Base-by-base conservation (phyloP, 164 flowering plant species). In the Tetracentron sinense region DNA sequence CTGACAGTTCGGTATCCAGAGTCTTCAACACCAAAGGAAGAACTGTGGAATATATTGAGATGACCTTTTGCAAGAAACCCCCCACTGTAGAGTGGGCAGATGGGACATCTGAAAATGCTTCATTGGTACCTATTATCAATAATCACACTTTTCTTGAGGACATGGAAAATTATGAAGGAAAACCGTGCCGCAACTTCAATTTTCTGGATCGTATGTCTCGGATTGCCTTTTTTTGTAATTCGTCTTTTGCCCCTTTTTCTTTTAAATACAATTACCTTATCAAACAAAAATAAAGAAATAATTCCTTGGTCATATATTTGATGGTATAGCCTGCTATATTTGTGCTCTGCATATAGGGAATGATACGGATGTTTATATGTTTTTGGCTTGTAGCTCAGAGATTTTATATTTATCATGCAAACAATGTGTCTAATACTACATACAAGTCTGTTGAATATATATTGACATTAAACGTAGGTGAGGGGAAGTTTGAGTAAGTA, bases 31-130 rank as follows among this genome's bases (percentile, higher is more conserved):
- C 16, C 28, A 61, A 55, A 53, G 72, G 26, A 54, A 61, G 67
- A 58, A 42, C 65, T 21, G 29, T 29, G 28, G 71, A 74, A 51
- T 65, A 63, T 42, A 71, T 71, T 61, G 75, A 76, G 67, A 61
- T 81, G 85, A 76, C 77, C 62, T 69, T 87, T 33, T 67, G 62
- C 56, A 77, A 56, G 77, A 82, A 77, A 62, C 82, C 87, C 33
- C 86, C 89, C n/a, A 54, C 10, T 27, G 42, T 64, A 16, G 74
- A 75, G 23, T 66, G 52, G 64, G 51, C 23, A 2, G 72, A 61
- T 63, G 63, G 38, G 54, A 42, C 44, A 59, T 65, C 66, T 66
- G 61, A 67, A 42, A 61, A 69, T 67, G 58, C 50, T 51, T 56
- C 42, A 26, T 22, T 27, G 51, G 33, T 63, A 27, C 25, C 67